phyloP scores from a whole-genome alignment of 2,329 filamentous ascomycete species.

The Zymoseptoria ardabiliae region DNA sequence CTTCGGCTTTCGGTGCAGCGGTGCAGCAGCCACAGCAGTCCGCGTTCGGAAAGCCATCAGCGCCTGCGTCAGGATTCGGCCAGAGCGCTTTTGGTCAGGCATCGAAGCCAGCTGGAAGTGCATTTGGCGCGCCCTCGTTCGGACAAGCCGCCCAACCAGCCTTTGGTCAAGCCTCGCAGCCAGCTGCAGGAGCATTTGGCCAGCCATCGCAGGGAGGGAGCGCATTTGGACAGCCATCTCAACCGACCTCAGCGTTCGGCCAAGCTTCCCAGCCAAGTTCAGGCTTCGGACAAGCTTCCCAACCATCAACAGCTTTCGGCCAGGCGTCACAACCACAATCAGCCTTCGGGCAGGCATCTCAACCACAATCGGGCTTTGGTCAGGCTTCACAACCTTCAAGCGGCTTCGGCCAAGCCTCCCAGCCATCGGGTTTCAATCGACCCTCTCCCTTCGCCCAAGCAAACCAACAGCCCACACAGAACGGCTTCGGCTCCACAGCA shows the following conservation, averaged over 20 bases:
- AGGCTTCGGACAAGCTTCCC: not conserved
- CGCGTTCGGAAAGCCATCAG: conserved; percentile 36
- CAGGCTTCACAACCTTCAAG: not conserved
- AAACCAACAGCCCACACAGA: not conserved
- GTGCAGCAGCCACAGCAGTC: conserved; percentile 15
- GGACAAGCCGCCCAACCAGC: conserved; percentile 1
- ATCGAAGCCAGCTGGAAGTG: conserved; percentile 10
- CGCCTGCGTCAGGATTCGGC: conserved; percentile 15
- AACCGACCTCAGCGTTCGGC: not conserved
- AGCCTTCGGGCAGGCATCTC: not conserved
- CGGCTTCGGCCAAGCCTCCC: conserved; percentile 10
- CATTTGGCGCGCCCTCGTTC: conserved; percentile 18
- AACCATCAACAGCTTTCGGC: conserved; percentile 4
- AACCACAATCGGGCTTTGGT: not conserved
- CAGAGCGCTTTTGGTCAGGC: conserved; percentile 17
- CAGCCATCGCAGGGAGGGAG: not conserved
- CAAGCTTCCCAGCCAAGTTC: not conserved
- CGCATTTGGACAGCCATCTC: conserved; percentile 1
- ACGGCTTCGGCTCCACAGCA: conserved; percentile 1
- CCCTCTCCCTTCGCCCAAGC: conserved; percentile 14
- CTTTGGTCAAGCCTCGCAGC: conserved; percentile 11
- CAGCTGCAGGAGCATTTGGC: conserved; percentile 16
- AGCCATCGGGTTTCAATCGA: conserved; percentile 5
- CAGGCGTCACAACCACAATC: conserved; percentile 1
- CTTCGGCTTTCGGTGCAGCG: conserved; percentile 18